Evolutionary conservation across 202 grass and related monocot genomes (phyloP), one percentile per base, ranked within the genome.

Genomic region (Setaria italica): DNA sequence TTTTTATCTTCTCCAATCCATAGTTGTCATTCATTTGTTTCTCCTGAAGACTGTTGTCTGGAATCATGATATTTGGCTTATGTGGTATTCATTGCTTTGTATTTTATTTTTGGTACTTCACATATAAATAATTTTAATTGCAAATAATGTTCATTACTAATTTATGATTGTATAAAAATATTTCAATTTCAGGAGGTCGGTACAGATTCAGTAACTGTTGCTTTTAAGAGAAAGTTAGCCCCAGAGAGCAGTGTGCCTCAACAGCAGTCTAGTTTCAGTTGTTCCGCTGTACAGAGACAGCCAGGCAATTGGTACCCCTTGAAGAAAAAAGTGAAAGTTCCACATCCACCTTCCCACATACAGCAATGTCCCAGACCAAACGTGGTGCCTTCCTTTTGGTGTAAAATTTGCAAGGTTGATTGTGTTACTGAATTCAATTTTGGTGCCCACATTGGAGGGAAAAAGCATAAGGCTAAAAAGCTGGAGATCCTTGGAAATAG

Each of bases 341-440:
- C 47, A 47, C 72, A 88, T 37, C 62, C n/a, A 67, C 62, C 87
- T 8, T 76, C 84, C 4, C 77, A 77, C 49, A 74, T 82, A n/a
- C 16, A 79, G 33, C 75, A 89, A 9, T 71, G 73, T 54, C 83
- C 74, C 79, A 89, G 72, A 60, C 72, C 74, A 92, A 89, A 85
- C 47, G 81, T 59, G 50, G 76, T 84, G 9, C 84, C 69, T 82
- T 85, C 91, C 20, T 89, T 86, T 69, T 92, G 90, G 93, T 95
- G 93, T 78, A 95, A 90, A 74, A 83, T 95, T 66, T 95, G 93
- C 84, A 95, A 95, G 77, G 82, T 92, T 45, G 88, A 95, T 55
- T 95, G 93, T 69, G 91, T 90, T 56, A 92, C 88, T 54, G 93
- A 90, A 69, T 86, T 87, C 60, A 95, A 95, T 87, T 92, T 95